Evolutionary conservation across 768 basidiomycete genomes (phyloP).

Genomic region (Cantharellus anzutake): DNA sequence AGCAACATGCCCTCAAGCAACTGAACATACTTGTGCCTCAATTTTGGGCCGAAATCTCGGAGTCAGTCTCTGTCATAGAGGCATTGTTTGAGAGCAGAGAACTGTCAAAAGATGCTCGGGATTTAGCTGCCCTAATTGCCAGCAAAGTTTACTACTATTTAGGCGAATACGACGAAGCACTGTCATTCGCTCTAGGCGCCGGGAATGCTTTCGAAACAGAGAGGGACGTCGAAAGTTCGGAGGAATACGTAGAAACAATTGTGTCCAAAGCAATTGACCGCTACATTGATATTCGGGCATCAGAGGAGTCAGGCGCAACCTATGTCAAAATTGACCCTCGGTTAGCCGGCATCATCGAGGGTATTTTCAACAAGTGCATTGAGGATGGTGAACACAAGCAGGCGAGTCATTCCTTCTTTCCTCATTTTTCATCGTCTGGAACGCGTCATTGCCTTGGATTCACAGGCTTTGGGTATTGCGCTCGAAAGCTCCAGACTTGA

Average conservation of each 20-base stretch:
- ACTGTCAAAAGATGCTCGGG: slow-evolving; percentile 51
- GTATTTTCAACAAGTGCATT: slow-evolving; percentile 72
- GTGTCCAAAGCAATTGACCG: slow-evolving; percentile 92
- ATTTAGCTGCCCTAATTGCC: slow-evolving; percentile 77
- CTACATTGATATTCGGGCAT: slow-evolving; percentile 54
- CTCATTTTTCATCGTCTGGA: not conserved
- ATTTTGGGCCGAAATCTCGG: slow-evolving; percentile 98
- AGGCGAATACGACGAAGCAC: slow-evolving; percentile 86
- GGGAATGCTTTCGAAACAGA: slow-evolving; percentile 72
- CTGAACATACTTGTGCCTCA: slow-evolving; percentile 72
- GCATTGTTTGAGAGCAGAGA: slow-evolving; percentile 70
- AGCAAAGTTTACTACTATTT: slow-evolving; percentile 98
- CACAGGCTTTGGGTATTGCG: slow-evolving; percentile 83
- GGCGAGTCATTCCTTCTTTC: slow-evolving; percentile 21
- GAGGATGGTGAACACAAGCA: slow-evolving; percentile 83
- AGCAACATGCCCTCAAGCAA: slow-evolving; percentile 76
- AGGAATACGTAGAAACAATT: slow-evolving; percentile 88
- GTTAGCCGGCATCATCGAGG: slow-evolving; percentile 69
- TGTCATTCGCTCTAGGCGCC: slow-evolving; percentile 86
- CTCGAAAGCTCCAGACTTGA: slow-evolving; percentile 82
- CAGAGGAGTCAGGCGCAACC: slow-evolving; percentile 29
- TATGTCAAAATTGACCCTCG: slow-evolving; percentile 56
- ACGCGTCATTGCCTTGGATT: not conserved
- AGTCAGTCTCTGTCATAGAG: slow-evolving; percentile 46
- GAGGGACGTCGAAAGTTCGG: slow-evolving; percentile 37